These are phyloP conservation scores for Oryza longistaminata DNA, from an alignment of 176 grass and related monocot genomes.

Conservation along the genomic window DNA sequence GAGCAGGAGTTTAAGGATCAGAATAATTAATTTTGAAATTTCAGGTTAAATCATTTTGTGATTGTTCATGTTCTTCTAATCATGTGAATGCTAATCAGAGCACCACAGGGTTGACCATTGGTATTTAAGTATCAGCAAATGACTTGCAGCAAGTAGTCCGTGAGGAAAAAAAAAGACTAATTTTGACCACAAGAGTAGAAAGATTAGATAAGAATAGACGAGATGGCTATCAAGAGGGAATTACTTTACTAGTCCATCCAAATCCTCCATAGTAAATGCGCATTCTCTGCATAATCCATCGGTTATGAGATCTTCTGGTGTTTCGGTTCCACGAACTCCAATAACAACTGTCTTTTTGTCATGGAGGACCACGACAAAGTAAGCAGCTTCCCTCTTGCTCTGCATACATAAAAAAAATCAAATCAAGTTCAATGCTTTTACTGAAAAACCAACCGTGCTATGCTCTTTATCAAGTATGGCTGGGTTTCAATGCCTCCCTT, in stretches of 20 bases:
- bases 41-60: neutral
- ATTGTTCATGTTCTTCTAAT: slow-evolving; percentile 2
- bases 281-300: slow-evolving; percentile 96
- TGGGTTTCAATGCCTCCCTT: neutral
- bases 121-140: slow-evolving; percentile 14
- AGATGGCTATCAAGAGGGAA: slow-evolving; percentile 18
- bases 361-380: slow-evolving; percentile 88
- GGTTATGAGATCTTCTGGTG: slow-evolving; percentile 90
- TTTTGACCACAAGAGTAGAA: slow-evolving; percentile 21
- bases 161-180: slow-evolving; percentile 3
- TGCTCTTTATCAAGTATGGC: slow-evolving; percentile 4
- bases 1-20: neutral
- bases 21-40: slow-evolving; percentile 7
- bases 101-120: neutral
- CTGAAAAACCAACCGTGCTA: neutral
- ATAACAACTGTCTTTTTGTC: slow-evolving; percentile 78
- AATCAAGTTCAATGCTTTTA: slow-evolving; percentile 4
- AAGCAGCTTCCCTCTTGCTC: slow-evolving; percentile 90
- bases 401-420: slow-evolving; percentile 39
- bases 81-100: slow-evolving; percentile 5
- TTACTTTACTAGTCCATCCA: slow-evolving; percentile 84
- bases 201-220: slow-evolving; percentile 14
- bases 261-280: slow-evolving; percentile 77
- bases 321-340: slow-evolving; percentile 88
- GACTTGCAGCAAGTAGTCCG: neutral